A percentile compares a stretch with the other conserved stretches of the same genome.
These are phyloP conservation scores for Aspergillus pseudonomiae DNA, from an alignment of 2,329 filamentous ascomycete species.

Conservation along the genomic window DNA sequence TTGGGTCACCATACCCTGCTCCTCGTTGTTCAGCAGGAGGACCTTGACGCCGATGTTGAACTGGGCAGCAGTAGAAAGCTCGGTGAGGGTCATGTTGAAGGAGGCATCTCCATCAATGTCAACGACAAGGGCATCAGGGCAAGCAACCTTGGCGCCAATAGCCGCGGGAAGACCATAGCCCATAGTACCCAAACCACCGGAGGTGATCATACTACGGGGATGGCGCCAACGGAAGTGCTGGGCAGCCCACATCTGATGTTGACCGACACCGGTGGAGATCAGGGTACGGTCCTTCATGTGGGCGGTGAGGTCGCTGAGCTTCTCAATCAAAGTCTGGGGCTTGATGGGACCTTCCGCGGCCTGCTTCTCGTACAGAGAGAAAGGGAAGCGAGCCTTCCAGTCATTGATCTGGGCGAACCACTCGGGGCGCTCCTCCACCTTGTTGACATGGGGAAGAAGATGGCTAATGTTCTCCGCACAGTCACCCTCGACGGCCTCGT, in stretches of 20 bases:
- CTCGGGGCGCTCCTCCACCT: slow-evolving; percentile 68
- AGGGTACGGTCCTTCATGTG: slow-evolving; percentile 80
- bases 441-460: slow-evolving; percentile 72
- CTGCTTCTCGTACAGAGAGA: slow-evolving; percentile 77
- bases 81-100: slow-evolving; percentile 97
- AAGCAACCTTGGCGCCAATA: slow-evolving; percentile 90
- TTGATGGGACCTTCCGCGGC: slow-evolving; percentile 81
- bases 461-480: slow-evolving; percentile 76
- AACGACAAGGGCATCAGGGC: slow-evolving; percentile 80
- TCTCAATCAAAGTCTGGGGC: slow-evolving; percentile 89
- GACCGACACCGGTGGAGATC: slow-evolving; percentile 91
- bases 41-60: slow-evolving; percentile 97
- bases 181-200: slow-evolving; percentile 94
- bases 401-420: slow-evolving; percentile 89
- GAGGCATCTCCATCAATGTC: slow-evolving; percentile 99
- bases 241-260: slow-evolving; percentile 98
- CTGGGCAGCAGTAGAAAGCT: slow-evolving; percentile 88
- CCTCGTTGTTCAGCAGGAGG: slow-evolving; percentile 93
- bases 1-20: slow-evolving; percentile 98
- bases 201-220: slow-evolving; percentile 93
- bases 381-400: slow-evolving; percentile 92
- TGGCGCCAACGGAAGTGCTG: slow-evolving; percentile 95
- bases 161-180: slow-evolving; percentile 92
- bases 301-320: slow-evolving; percentile 80
- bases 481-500: slow-evolving; percentile 92